These are phyloP conservation scores for Talaromyces amestolkiae DNA, from an alignment of 2,329 filamentous ascomycete genomes.

Conservation along the genomic window DNA sequence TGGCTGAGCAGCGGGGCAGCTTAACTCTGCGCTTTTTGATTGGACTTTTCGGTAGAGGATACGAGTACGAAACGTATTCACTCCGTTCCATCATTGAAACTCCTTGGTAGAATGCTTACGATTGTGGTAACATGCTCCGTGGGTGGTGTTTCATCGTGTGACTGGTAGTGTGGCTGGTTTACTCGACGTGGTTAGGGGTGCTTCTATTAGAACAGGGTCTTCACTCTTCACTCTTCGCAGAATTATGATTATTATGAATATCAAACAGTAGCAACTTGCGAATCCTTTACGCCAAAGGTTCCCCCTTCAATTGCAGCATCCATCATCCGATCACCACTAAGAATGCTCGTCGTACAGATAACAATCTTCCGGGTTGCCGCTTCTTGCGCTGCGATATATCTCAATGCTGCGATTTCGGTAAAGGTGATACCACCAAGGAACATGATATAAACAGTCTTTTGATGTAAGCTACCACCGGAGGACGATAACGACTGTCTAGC, in stretches of 20 bases:
- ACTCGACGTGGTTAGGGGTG: background rate
- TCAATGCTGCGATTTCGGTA: constrained; percentile 88
- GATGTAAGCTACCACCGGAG: constrained; percentile 55
- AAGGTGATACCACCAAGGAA: constrained; percentile 97
- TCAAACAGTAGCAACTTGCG: background rate
- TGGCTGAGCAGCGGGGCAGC: constrained; percentile 20
- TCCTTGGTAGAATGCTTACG: too few relatives aligned
- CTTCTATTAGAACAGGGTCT: background rate
- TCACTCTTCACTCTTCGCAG: background rate
- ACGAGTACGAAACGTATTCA: background rate
- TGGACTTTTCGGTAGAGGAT: background rate
- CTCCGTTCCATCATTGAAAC: background rate
- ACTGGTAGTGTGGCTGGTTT: background rate
- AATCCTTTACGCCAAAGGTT: constrained; percentile 49
- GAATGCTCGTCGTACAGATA: constrained; percentile 87
- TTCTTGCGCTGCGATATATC: constrained; percentile 84
- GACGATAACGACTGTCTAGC: constrained; percentile 73
- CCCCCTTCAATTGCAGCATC: constrained; percentile 74
- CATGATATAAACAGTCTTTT: constrained; percentile 91
- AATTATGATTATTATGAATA: background rate
- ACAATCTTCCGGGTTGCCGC: constrained; percentile 69
- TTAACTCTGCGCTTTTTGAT: background rate
- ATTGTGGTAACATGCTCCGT: background rate
- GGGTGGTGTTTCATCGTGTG: background rate
- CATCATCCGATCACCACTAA: constrained; percentile 88